Evolutionary conservation across 2,329 filamentous ascomycete genomes (phyloP).

Genomic region (Fusarium mangiferae): DNA sequence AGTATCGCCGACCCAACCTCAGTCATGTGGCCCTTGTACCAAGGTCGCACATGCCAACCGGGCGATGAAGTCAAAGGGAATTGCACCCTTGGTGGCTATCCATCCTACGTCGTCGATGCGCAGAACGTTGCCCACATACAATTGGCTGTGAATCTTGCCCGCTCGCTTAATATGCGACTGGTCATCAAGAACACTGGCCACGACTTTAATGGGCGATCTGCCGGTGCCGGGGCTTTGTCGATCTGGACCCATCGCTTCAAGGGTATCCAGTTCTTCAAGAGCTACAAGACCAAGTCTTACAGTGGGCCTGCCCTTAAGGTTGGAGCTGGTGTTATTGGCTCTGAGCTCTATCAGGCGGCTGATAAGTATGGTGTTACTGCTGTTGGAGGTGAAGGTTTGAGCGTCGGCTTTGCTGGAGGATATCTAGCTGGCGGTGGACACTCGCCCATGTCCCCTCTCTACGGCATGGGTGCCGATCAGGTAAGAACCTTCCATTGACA

Average conservation of each 20-base stretch:
- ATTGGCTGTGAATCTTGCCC: slow-evolving; percentile 58
- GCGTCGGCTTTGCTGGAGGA: slow-evolving; percentile 36
- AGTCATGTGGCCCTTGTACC: slow-evolving; percentile 53
- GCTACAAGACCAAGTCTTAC: slow-evolving; percentile 42
- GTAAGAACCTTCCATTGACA: background rate
- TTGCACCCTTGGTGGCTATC: slow-evolving; percentile 56
- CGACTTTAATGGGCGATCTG: slow-evolving; percentile 62
- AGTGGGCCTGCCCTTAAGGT: slow-evolving; percentile 63
- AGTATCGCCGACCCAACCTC: slow-evolving; percentile 53
- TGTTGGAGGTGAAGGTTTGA: slow-evolving; percentile 63
- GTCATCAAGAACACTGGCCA: slow-evolving; percentile 62
- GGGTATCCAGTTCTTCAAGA: slow-evolving; percentile 45
- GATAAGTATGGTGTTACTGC: slow-evolving; percentile 58
- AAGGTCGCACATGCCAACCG: slow-evolving; percentile 52
- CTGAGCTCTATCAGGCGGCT: slow-evolving; percentile 63
- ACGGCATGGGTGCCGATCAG: slow-evolving; percentile 38
- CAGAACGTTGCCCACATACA: slow-evolving; percentile 57
- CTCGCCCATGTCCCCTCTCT: slow-evolving; percentile 31
- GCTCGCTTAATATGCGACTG: slow-evolving; percentile 56
- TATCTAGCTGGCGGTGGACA: slow-evolving; percentile 38
- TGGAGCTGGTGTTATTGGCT: slow-evolving; percentile 64
- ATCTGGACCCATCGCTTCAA: slow-evolving; percentile 69
- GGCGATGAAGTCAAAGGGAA: slow-evolving; percentile 21
- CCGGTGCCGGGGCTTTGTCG: slow-evolving; percentile 66
- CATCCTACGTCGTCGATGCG: slow-evolving; percentile 55